These are phyloP conservation scores for Blastobotrys raffinosifermentans DNA, from an alignment of 1,139 yeast species.

Conservation along the genomic window DNA sequence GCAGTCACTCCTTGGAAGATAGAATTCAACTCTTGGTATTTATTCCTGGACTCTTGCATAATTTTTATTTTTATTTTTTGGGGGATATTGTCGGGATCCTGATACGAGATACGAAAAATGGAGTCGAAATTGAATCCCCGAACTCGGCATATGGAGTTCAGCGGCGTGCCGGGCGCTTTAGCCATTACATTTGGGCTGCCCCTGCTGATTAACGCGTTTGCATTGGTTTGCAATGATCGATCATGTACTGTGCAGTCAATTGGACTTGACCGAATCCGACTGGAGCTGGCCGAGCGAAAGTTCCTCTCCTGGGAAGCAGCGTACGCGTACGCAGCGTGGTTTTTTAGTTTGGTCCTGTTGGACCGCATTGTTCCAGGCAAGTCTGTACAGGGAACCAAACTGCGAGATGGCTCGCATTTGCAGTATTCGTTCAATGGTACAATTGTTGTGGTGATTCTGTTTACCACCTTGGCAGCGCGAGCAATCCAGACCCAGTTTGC, in stretches of 20 bases:
- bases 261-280: conserved; percentile 11
- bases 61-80: no score
- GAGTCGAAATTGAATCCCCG: conserved; percentile 52
- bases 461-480: conserved; percentile 47
- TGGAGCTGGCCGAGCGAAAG: conserved; percentile 12
- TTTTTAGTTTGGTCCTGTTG: conserved; percentile 52
- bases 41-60: no score
- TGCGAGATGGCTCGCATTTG: conserved; percentile 71
- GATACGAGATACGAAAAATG: no score
- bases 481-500: conserved; percentile 44
- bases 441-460: conserved; percentile 45
- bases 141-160: conserved; percentile 67
- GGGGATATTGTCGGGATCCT: no score
- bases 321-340: conserved; percentile 71
- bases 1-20: no score
- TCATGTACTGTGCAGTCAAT: conserved; percentile 31
- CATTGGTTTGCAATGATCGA: conserved; percentile 38
- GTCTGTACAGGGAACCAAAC: conserved; percentile 53
- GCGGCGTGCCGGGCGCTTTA: conserved; percentile 70
- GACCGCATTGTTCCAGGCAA: conserved; percentile 75
- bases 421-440: conserved; percentile 79
- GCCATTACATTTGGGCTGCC: conserved; percentile 67
- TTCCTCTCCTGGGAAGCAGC: conserved; percentile 42
- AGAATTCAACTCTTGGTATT: no score
- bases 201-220: conserved; percentile 50